Evolutionary conservation across 139 green algal species (phyloP), one percentile per base, ranked within the genome.

Genomic region (Coelastrella sp.): DNA sequence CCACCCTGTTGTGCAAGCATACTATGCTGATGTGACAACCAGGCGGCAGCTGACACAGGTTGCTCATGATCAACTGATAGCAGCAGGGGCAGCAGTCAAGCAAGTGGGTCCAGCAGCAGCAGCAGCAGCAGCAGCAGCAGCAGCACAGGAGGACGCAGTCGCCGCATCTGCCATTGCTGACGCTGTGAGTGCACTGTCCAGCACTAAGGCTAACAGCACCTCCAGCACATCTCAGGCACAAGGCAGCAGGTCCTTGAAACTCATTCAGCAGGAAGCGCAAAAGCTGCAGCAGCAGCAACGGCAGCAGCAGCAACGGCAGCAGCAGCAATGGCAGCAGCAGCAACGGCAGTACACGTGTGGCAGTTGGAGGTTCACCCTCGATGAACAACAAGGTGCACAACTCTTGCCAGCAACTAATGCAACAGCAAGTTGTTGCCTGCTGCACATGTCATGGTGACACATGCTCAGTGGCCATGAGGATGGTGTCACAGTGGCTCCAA

Each of bases 281-380:
- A n/a, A 35, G 17, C 7, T 72, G 68, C 66, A 83, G 70, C 27
- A 70, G 68, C 25, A 82, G 84, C 66, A 81, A 10, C 19, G 70
- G 66, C 10, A n/a, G 12, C 5, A 60, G 11, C 61, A 15, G 82
- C 60, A 25, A n/a, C 82, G 56, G 84, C 84, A 88, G 59, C 20
- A n/a, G 14, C 17, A 80, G 22, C 76, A 65, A 35, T 8, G 24
- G 76, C 76, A 83, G 78, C 78, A 83, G 78, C 78, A 83, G 63
- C 25, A 65, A 27, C 57, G 68, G 17, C 49, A 58, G 49, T 88
- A 88, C 84, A 58, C 6, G 4, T 88, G 84, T 24, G 84, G 84
- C 66, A 88, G 66, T 56, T 88, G 84, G 84, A 58, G n/a, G 27
- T 82, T 88, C 78, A 73, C 78, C 49, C 68, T 88, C 17, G 84